Conservation (phyloP, 2,329 filamentous ascomycete species). For the Dothistroma septosporum region DNA sequence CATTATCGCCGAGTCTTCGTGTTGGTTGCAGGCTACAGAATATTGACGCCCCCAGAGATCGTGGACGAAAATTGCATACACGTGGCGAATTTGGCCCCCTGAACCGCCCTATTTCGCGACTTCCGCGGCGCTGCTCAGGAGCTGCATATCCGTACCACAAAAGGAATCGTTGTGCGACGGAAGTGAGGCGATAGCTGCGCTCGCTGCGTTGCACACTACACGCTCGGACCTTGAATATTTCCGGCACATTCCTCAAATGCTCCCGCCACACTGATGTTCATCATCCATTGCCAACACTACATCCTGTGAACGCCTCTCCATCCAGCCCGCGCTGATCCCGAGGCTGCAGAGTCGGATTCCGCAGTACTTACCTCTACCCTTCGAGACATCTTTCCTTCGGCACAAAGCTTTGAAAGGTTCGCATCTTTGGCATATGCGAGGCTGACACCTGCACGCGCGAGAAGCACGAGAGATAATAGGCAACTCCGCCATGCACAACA, state of each 20-base stretch:
- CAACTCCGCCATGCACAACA: not conserved
- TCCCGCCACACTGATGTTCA: not conserved
- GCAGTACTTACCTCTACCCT: not conserved
- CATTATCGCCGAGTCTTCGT: not conserved
- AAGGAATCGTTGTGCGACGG: not conserved
- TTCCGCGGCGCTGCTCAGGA: conserved; percentile 1
- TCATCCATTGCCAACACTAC: not conserved
- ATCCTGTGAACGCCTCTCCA: not conserved
- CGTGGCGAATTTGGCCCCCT: conserved; percentile 5
- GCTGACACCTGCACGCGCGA: not conserved
- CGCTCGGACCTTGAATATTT: not conserved
- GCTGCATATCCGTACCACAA: conserved; percentile 7
- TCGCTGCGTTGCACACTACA: not conserved
- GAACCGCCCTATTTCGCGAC: conserved; percentile 4
- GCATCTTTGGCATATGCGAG: not conserved
- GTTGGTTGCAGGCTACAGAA: not conserved
- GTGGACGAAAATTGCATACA: conserved; percentile 3
- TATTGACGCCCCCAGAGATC: not conserved
- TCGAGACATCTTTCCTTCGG: not conserved
- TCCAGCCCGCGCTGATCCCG: not conserved
- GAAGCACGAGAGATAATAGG: not conserved
- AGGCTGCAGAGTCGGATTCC: not conserved
- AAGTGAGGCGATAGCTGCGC: conserved; percentile 1
- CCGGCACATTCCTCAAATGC: not conserved
- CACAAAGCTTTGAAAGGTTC: not conserved